phyloP scores from a whole-genome alignment of 495 filamentous ascomycete genomes.

The Trichoderma orchidacearum region DNA sequence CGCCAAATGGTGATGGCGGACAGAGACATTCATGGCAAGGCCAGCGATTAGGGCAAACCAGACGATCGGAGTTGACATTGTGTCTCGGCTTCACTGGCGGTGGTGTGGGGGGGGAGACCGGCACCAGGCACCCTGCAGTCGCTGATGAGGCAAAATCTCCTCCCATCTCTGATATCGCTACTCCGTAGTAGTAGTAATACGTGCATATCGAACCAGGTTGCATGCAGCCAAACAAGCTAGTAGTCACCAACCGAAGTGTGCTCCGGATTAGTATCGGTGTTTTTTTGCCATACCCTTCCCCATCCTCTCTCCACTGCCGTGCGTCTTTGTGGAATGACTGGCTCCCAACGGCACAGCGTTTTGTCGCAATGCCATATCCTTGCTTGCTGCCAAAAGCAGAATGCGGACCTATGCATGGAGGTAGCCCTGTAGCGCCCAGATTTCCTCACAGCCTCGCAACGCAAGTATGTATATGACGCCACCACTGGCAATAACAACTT shows the following conservation, averaged over 20 bases:
- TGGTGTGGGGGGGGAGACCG: neutral
- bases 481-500: neutral
- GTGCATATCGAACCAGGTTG: neutral
- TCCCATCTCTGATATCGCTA: neutral
- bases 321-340: neutral
- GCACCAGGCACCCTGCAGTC: neutral
- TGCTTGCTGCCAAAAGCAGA: neutral
- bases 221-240: neutral
- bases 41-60: neutral
- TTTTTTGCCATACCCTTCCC: neutral
- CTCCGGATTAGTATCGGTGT: too few relatives aligned
- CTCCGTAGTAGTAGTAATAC: too few relatives aligned
- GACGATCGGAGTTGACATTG: neutral
- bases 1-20: neutral
- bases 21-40: neutral
- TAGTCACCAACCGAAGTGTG: neutral
- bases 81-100: neutral
- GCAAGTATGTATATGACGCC: neutral
- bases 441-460: neutral
- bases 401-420: neutral
- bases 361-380: neutral
- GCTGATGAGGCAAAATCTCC: neutral
- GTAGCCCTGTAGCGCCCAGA: neutral
- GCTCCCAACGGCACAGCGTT: neutral
- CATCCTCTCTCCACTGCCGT: neutral